Evolutionary conservation across 495 filamentous ascomycete species (phyloP).

Genomic region (Aspergillus wentii): DNA sequence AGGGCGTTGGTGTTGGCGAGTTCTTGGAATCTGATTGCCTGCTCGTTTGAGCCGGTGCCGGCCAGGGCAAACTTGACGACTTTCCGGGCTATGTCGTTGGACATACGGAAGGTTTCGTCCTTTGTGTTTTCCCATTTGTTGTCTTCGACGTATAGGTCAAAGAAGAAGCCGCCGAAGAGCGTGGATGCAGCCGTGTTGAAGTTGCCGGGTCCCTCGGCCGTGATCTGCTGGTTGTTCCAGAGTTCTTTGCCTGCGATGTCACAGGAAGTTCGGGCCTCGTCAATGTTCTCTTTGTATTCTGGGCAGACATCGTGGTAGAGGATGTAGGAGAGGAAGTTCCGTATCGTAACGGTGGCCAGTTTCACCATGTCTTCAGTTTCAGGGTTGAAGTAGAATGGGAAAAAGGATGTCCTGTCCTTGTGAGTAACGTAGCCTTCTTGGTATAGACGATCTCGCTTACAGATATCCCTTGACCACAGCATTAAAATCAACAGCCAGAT

Average conservation of each 20-base stretch:
- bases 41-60: constrained; percentile 33
- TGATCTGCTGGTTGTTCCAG: constrained; percentile 46
- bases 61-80: constrained; percentile 41
- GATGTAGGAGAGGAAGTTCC: constrained; percentile 88
- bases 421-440: background rate
- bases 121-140: constrained; percentile 18
- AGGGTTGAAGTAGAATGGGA: constrained; percentile 38
- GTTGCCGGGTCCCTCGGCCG: constrained; percentile 54
- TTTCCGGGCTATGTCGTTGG: constrained; percentile 33
- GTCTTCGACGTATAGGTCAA: constrained; percentile 23
- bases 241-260: constrained; percentile 64
- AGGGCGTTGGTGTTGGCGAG: constrained; percentile 18
- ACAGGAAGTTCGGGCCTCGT: constrained; percentile 62
- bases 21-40: constrained; percentile 22
- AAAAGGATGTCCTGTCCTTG: constrained; percentile 38
- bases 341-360: constrained; percentile 55
- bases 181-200: constrained; percentile 68
- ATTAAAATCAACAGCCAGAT: constrained; percentile 79
- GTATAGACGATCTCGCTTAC: constrained; percentile 36
- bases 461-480: constrained; percentile 73
- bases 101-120: constrained; percentile 23
- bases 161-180: constrained; percentile 51
- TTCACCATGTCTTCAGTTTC: constrained; percentile 45
- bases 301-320: constrained; percentile 79
- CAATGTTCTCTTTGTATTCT: constrained; percentile 65